These are phyloP conservation scores for Picochlorum costavermella DNA, from an alignment of 139 green algal species.

Conservation along the genomic window DNA sequence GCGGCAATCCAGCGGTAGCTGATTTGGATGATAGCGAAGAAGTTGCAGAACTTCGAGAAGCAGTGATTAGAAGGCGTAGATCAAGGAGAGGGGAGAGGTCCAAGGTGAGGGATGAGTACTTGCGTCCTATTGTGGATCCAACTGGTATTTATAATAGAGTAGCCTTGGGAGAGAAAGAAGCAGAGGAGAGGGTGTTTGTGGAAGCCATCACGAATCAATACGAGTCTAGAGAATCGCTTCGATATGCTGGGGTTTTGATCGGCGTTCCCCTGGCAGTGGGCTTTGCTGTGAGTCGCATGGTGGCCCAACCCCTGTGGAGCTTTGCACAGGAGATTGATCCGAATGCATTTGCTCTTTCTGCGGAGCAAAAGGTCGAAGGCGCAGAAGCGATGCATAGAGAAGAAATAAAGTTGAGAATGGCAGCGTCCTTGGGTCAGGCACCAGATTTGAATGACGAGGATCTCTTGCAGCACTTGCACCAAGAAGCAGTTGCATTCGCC, in stretches of 20 bases:
- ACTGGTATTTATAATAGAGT: conserved; percentile 25
- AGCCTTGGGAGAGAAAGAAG: conserved; percentile 20
- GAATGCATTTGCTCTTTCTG: conserved; percentile 59
- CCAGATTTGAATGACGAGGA: conserved; percentile 55
- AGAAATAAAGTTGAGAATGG: conserved; percentile 70
- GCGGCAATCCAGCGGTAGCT: conserved; percentile 16
- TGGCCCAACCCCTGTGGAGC: conserved; percentile 62
- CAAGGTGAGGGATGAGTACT: conserved; percentile 38
- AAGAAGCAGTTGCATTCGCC: conserved; percentile 27
- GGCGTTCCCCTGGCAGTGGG: conserved; percentile 54
- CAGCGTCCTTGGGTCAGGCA: conserved; percentile 63
- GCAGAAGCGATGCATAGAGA: conserved; percentile 60
- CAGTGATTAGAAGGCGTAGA: conserved; percentile 28
- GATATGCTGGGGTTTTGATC: conserved; percentile 40
- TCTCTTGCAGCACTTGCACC: conserved; percentile 49
- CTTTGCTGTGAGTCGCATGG: conserved; percentile 42
- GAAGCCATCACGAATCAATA: conserved; percentile 74
- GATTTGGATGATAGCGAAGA: conserved; percentile 29
- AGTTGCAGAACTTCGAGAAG: conserved; percentile 22
- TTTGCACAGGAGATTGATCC: conserved; percentile 49
- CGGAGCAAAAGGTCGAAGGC: conserved; percentile 62
- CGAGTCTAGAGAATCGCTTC: conserved; percentile 59
- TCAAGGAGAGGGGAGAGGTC: conserved; percentile 17
- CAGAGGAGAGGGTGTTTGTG: conserved; percentile 37
- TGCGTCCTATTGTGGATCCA: conserved; percentile 43